These are phyloP conservation scores for Physcomitrium patens DNA, from an alignment of 225 moss, liverwort and hornwort species.

Conservation along the genomic window DNA sequence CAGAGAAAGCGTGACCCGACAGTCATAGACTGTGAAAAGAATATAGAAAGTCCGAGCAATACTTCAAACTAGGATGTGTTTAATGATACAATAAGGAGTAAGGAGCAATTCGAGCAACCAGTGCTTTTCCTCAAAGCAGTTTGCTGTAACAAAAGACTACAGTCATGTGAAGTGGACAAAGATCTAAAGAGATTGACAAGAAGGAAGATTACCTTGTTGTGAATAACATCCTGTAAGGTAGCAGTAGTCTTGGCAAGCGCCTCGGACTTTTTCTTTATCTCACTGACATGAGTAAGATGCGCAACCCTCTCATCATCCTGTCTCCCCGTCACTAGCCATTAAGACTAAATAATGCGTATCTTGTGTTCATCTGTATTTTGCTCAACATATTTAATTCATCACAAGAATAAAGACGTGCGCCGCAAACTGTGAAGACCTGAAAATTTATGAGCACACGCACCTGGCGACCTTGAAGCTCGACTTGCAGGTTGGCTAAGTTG, in stretches of 20 bases:
- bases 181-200: not conserved
- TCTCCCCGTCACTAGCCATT: constrained; percentile 34
- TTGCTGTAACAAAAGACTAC: constrained; percentile 12
- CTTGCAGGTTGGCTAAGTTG: constrained; percentile 85
- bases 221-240: constrained; percentile 97
- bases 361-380: not conserved
- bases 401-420: constrained; percentile 11
- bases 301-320: constrained; percentile 98
- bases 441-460: constrained; percentile 43
- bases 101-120: constrained; percentile 7
- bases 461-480: constrained; percentile 98
- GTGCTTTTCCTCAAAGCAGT: not conserved
- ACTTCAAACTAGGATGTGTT: not conserved
- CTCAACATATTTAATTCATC: not conserved
- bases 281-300: constrained; percentile 95
- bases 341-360: constrained; percentile 8
- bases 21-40: constrained; percentile 10
- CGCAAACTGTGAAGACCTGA: constrained; percentile 10
- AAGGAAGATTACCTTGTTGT: constrained; percentile 73
- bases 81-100: not conserved
- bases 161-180: constrained; percentile 9
- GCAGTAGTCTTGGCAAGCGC: constrained; percentile 87
- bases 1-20: not conserved
- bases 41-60: not conserved
- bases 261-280: constrained; percentile 88